Base-by-base conservation (phyloP, 495 filamentous ascomycete genomes). In the Penicillium desertorum region DNA sequence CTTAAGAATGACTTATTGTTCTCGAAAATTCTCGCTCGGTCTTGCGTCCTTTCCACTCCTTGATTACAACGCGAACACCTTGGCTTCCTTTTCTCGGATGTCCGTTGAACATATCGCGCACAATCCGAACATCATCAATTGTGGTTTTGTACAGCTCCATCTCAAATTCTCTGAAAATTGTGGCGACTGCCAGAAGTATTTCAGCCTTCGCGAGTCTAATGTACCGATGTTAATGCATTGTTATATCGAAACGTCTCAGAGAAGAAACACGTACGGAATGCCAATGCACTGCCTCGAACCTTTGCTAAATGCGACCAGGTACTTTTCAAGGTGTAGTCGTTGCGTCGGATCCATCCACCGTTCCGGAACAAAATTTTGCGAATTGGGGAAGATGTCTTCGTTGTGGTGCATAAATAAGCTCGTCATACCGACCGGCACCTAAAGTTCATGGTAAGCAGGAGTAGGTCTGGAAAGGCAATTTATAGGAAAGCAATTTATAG, bases 281-380 rank as follows among this genome's bases (percentile, higher is more conserved):
- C 79, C 83, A 25, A 86, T 58, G 51, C 81, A 84, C 20, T 64
- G 62, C 36, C 82, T 58, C 1, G 65, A 70, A 2, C 82, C 79
- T 61, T 74, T 77, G 20, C 67, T 73, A 53, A 84, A 83, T 0
- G 76, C 57, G 2, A 80, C 65, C 49, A 83, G 46, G 45, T 80
- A 79, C 45, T 70, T 74, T n/a, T 78, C 73, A 29, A 82, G 65
- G 12, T 66, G 59, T 25, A 70, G 62, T 2, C 71, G 65, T 19
- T 67, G 48, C 11, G 64, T 58, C 2, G 46, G 60, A 32, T 67
- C 65, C 53, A 66, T 57, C 76, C 76, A 82, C 23, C 78, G 71
- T 23, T 79, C 71, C 3, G 80, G 78, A 1, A 63, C 58, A 60
- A 80, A 82, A 0, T 20, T 61, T 19, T 68, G 39, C 2, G 71